phyloP scores from a whole-genome alignment of 1,139 yeast species.

The Meyerozyma guilliermondii region DNA sequence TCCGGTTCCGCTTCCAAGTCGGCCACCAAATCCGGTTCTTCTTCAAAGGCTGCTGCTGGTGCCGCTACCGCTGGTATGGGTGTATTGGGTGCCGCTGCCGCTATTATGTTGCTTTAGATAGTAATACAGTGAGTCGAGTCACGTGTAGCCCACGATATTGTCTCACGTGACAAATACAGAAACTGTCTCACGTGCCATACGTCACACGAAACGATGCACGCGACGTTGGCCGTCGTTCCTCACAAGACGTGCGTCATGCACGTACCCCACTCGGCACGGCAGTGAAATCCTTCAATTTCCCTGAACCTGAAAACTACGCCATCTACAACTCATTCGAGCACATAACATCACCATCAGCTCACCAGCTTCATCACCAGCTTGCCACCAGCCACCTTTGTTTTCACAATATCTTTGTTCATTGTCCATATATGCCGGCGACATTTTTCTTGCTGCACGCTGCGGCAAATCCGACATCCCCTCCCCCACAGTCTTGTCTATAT shows the following conservation, averaged over 20 bases:
- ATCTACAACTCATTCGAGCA: too few species aligned
- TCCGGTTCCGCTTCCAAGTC: conserved; percentile 4
- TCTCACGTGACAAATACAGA: not conserved
- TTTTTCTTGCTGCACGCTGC: not conserved
- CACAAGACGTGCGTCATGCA: not conserved
- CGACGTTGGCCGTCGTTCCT: too few species aligned
- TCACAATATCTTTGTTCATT: not conserved
- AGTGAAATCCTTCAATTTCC: not conserved
- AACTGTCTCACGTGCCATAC: not conserved
- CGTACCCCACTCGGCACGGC: not conserved
- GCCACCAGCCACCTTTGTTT: not conserved
- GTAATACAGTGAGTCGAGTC: not conserved
- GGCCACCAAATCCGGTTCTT: conserved; percentile 5
- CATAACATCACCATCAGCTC: too few species aligned
- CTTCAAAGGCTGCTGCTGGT: conserved; percentile 13
- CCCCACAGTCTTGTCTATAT: not conserved
- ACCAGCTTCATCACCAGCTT: too few species aligned
- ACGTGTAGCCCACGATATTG: not conserved
- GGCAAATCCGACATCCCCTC: conserved; percentile 1
- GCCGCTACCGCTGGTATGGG: conserved; percentile 18
- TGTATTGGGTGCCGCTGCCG: conserved; percentile 25
- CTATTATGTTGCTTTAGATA: conserved; percentile 23
- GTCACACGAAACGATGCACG: too few species aligned
- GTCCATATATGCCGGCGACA: not conserved
- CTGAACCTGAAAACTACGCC: too few species aligned